Evolutionary conservation across 177 flowering plant species (phyloP).

Genomic region (Vitis hybrid): DNA sequence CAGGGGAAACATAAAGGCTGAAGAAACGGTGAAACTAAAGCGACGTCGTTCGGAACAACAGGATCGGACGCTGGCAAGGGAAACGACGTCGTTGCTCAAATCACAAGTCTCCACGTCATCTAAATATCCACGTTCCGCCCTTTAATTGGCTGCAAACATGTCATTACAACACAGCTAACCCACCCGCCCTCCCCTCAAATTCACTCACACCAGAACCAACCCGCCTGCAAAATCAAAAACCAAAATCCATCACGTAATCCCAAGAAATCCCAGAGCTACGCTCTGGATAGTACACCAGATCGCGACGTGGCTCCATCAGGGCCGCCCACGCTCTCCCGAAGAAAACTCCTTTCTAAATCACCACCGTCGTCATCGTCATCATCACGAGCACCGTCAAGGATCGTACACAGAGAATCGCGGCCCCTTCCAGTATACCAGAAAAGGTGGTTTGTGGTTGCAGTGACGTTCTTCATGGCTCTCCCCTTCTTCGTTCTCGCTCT

Average conservation of each 20-base stretch:
- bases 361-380: conserved; percentile 27
- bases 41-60: too few relatives aligned
- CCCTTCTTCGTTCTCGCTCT: conserved; percentile 67
- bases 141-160: conserved; percentile 13
- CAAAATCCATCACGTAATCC: not conserved
- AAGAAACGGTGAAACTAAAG: too few relatives aligned
- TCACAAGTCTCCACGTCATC: conserved; percentile 17
- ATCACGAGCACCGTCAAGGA: conserved; percentile 32
- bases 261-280: not conserved
- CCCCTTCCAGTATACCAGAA: conserved; percentile 45
- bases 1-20: too few relatives aligned
- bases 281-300: conserved; percentile 14
- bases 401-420: conserved; percentile 40
- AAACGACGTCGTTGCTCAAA: not conserved
- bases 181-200: not conserved
- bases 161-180: conserved; percentile 4
- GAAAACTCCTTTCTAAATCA: conserved; percentile 36
- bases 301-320: conserved; percentile 84
- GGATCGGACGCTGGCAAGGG: too few relatives aligned
- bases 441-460: conserved; percentile 66
- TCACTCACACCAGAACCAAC: not conserved
- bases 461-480: conserved; percentile 73
- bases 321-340: conserved; percentile 36
- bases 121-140: conserved; percentile 1
- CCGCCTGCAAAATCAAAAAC: not conserved